phyloP scores from a whole-genome alignment of 352 stramenopile species.

The Globisporangium mamillatum region DNA sequence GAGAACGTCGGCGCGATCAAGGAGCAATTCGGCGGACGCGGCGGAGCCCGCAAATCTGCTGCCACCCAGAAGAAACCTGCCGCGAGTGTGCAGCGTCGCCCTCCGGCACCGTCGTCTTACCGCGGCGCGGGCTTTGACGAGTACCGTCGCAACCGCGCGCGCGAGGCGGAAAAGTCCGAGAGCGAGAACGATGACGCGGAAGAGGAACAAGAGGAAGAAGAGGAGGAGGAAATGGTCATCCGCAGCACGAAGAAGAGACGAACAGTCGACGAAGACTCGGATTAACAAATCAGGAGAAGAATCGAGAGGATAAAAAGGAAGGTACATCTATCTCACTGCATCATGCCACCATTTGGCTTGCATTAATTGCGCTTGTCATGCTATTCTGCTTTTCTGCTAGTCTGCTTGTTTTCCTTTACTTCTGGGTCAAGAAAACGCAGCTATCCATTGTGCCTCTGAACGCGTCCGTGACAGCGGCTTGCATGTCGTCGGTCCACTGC shows the following conservation, averaged over 20 bases:
- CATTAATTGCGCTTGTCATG: neutral
- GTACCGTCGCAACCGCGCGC: slow-evolving; percentile 56
- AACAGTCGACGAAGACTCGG: slow-evolving; percentile 83
- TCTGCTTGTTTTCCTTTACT: slow-evolving; percentile 19
- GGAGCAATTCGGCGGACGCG: slow-evolving; percentile 69
- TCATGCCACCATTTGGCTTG: neutral
- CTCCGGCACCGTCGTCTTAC: slow-evolving; percentile 28
- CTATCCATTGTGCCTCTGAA: slow-evolving; percentile 70
- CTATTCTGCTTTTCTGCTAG: neutral
- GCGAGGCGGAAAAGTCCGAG: slow-evolving; percentile 62
- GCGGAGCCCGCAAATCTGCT: slow-evolving; percentile 40
- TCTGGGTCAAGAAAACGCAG: slow-evolving; percentile 74
- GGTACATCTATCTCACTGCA: neutral
- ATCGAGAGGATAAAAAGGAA: neutral
- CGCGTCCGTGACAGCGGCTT: slow-evolving; percentile 64
- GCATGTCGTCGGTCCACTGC: slow-evolving; percentile 46
- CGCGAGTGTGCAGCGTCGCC: slow-evolving; percentile 31
- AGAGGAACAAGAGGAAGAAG: slow-evolving; percentile 72
- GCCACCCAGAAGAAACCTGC: slow-evolving; percentile 26
- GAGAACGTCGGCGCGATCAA: slow-evolving; percentile 85
- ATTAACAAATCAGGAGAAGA: slow-evolving; percentile 29
- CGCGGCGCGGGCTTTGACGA: slow-evolving; percentile 77
- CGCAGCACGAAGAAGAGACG: slow-evolving; percentile 75
- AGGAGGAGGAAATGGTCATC: slow-evolving; percentile 73
- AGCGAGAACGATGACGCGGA: slow-evolving; percentile 63